phyloP scores from a whole-genome alignment of 1,139 yeast species.

The Chernovozyma sophiae-reginae region DNA sequence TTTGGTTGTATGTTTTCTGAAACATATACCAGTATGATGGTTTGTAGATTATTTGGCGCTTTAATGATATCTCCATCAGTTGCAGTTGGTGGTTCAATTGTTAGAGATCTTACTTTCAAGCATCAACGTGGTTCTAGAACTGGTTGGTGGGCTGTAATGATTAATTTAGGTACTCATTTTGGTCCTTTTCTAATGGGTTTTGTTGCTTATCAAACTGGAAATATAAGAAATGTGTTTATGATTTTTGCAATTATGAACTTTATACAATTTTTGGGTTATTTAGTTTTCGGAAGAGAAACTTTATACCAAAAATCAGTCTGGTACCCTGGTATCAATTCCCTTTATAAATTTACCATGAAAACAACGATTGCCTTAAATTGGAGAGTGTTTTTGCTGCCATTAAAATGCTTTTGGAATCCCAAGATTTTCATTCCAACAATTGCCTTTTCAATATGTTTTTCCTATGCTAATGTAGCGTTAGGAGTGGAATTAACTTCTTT shows the following conservation, averaged over 20 bases:
- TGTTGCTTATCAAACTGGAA: slow-evolving; percentile 13
- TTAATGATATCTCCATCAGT: slow-evolving; percentile 17
- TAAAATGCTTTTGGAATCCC: slow-evolving; percentile 9
- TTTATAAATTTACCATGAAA: slow-evolving; percentile 5
- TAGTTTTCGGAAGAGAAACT: slow-evolving; percentile 17
- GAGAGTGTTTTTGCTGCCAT: slow-evolving; percentile 11
- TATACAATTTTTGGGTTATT: slow-evolving; percentile 13
- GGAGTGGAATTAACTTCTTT: slow-evolving; percentile 17
- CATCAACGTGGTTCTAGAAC: slow-evolving; percentile 19
- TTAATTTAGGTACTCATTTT: slow-evolving; percentile 17
- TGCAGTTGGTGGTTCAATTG: slow-evolving; percentile 18
- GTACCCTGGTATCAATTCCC: slow-evolving; percentile 9
- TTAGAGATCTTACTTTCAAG: slow-evolving; percentile 16
- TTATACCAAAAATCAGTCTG: slow-evolving; percentile 11
- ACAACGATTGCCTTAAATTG: slow-evolving; percentile 7
- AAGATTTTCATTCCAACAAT: slow-evolving; percentile 13
- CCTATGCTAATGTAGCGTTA: slow-evolving; percentile 17
- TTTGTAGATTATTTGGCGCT: slow-evolving; percentile 16
- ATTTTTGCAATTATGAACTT: slow-evolving; percentile 15
- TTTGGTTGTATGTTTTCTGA: slow-evolving; percentile 15
- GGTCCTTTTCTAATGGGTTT: slow-evolving; percentile 21
- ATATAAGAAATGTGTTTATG: slow-evolving; percentile 13
- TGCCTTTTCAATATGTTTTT: slow-evolving; percentile 15
- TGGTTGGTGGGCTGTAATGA: slow-evolving; percentile 19
- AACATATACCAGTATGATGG: slow-evolving; percentile 14